These are phyloP conservation scores for Nicotiana paniculata DNA, from an alignment of 257 asterid genomes.

Conservation along the genomic window DNA sequence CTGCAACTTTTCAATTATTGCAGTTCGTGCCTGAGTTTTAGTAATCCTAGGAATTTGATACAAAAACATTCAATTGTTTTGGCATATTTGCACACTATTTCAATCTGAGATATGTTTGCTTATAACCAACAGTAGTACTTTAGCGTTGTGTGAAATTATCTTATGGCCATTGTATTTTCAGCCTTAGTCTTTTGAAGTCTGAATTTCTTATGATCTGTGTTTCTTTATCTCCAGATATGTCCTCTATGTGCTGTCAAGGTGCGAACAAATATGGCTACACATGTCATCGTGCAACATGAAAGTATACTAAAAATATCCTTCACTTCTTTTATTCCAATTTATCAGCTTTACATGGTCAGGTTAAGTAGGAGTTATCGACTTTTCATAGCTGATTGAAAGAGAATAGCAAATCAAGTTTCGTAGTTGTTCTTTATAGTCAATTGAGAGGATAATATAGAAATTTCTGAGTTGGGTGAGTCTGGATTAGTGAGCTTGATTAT, in stretches of 20 bases:
- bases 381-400: background rate
- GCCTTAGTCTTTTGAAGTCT: background rate
- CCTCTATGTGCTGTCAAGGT: slow-evolving; percentile 72
- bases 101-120: slow-evolving; percentile 3
- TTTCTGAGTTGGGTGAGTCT: background rate
- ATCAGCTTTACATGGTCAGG: background rate
- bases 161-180: background rate
- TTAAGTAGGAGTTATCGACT: background rate
- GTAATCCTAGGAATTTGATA: background rate
- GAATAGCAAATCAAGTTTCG: background rate
- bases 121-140: background rate
- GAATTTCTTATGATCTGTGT: slow-evolving; percentile 11
- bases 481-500: background rate
- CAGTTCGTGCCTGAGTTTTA: background rate
- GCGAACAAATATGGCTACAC: slow-evolving; percentile 79
- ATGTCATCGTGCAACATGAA: slow-evolving; percentile 75
- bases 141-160: background rate
- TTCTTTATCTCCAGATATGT: slow-evolving; percentile 63
- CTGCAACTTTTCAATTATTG: background rate
- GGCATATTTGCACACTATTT: background rate
- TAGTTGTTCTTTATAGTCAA: background rate
- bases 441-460: background rate
- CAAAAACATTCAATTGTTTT: background rate
- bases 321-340: slow-evolving; percentile 2
- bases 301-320: slow-evolving; percentile 88